Conservation (phyloP, 805 yeast species). For the Sungouiozyma ichnusensis region DNA sequence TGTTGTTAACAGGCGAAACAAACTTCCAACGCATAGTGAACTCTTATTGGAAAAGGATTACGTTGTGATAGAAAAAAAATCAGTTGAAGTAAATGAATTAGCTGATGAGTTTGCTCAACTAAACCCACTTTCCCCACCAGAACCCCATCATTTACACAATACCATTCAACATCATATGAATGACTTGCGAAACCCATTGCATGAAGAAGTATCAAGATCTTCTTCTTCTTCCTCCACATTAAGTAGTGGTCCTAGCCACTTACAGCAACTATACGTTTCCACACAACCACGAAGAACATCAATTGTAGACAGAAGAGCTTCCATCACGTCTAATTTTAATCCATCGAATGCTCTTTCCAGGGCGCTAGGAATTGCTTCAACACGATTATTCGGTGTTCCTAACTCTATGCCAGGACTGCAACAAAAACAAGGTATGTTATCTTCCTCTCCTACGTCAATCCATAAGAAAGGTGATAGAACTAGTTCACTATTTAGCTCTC, state of each 20-base stretch:
- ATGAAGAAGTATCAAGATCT: constrained; percentile 1
- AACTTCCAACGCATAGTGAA: constrained; percentile 24
- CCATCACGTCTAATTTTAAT: constrained; percentile 47
- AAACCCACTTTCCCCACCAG: constrained; percentile 4
- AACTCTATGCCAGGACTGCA: constrained; percentile 14
- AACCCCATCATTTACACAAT: not conserved
- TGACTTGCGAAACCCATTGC: not conserved
- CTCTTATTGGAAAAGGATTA: constrained; percentile 67
- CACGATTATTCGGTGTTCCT: constrained; percentile 62
- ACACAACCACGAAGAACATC: constrained; percentile 41
- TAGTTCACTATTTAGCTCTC: constrained; percentile 18
- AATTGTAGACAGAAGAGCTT: constrained; percentile 50
- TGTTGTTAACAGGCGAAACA: not conserved
- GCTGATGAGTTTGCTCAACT: constrained; percentile 75
- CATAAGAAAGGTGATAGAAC: constrained; percentile 12
- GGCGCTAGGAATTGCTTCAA: constrained; percentile 81
- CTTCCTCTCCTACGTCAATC: constrained; percentile 15
- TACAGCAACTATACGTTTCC: constrained; percentile 1
- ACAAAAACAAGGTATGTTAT: constrained; percentile 13
- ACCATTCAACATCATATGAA: not conserved
- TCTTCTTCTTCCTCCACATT: not conserved
- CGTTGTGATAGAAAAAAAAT: constrained; percentile 88
- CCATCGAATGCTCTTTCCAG: constrained; percentile 84
- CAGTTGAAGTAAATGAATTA: constrained; percentile 88
- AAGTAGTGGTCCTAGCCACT: not conserved